These are phyloP conservation scores for Corniculantispora saksenae DNA, from an alignment of 2,329 filamentous ascomycete genomes.

Conservation along the genomic window DNA sequence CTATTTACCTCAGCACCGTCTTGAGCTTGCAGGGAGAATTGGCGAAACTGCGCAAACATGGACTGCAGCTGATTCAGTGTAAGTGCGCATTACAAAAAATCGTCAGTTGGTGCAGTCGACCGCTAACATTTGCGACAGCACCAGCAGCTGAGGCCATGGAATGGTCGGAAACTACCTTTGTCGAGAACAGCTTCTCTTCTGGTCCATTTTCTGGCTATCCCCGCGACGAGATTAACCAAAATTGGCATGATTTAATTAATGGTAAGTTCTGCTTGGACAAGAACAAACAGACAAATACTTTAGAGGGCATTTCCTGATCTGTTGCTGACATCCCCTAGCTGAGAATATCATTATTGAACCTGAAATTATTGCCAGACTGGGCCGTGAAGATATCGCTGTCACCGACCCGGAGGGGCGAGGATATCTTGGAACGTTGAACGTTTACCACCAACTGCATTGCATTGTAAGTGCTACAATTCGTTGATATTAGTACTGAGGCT, in stretches of 20 bases:
- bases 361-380: slow-evolving; percentile 3
- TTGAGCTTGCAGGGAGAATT: slow-evolving; percentile 1
- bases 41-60: slow-evolving; percentile 6
- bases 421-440: slow-evolving; percentile 20
- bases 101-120: not conserved
- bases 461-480: slow-evolving; percentile 1
- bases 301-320: not conserved
- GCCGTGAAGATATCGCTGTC: slow-evolving; percentile 10
- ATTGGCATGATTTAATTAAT: slow-evolving; percentile 19
- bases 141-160: slow-evolving; percentile 12
- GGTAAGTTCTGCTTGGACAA: not conserved
- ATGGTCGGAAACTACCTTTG: slow-evolving; percentile 12
- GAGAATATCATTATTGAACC: slow-evolving; percentile 17
- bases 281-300: not conserved
- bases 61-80: slow-evolving; percentile 8
- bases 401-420: slow-evolving; percentile 10
- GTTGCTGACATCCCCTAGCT: not conserved
- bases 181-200: slow-evolving; percentile 12
- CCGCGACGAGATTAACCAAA: slow-evolving; percentile 13
- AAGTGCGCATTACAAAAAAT: not conserved
- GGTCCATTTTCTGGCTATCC: slow-evolving; percentile 17
- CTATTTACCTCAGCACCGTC: not conserved
- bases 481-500: not conserved
- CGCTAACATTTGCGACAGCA: not conserved
- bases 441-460: slow-evolving; percentile 21